Conservation (phyloP, 208 protist species). For the Wallacemonas rigidus region DNA sequence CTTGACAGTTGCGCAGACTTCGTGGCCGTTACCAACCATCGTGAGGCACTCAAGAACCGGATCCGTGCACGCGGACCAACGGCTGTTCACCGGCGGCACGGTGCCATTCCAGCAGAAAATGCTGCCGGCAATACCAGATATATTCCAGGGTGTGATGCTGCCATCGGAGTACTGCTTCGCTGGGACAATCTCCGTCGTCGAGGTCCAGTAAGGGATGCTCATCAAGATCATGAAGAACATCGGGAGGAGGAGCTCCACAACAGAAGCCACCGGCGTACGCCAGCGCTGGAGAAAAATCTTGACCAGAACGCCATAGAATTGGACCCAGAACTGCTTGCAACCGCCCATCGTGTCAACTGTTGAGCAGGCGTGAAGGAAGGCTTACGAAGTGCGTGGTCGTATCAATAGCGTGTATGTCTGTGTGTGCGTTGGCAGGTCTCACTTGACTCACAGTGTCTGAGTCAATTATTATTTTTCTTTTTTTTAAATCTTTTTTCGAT, state of each 20-base stretch:
- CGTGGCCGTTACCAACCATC: conserved; percentile 35
- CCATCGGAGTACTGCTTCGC: conserved; percentile 31
- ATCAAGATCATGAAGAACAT: conserved; percentile 63
- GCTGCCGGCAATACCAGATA: conserved; percentile 9
- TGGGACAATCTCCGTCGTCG: conserved; percentile 25
- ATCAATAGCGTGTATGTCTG: no score
- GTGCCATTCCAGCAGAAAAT: conserved; percentile 35
- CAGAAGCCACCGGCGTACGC: conserved; percentile 52
- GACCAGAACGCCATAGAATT: conserved; percentile 68
- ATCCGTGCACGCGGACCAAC: conserved; percentile 22
- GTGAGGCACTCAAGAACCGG: conserved; percentile 25
- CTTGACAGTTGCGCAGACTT: conserved; percentile 28
- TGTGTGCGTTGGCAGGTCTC: no score
- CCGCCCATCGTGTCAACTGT: conserved; percentile 5
- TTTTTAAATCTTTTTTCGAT: no score
- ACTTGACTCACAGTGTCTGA: no score
- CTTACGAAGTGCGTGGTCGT: no score
- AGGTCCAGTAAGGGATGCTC: conserved; percentile 57
- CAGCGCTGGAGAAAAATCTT: conserved; percentile 66
- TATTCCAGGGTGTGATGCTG: conserved; percentile 18
- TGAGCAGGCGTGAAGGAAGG: neutral
- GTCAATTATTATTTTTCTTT: no score
- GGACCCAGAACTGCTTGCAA: conserved; percentile 42
- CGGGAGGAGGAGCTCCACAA: conserved; percentile 66
- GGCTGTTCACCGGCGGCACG: neutral